Base-by-base conservation (phyloP, 345 rosid species). In the Isatis tinctoria region DNA sequence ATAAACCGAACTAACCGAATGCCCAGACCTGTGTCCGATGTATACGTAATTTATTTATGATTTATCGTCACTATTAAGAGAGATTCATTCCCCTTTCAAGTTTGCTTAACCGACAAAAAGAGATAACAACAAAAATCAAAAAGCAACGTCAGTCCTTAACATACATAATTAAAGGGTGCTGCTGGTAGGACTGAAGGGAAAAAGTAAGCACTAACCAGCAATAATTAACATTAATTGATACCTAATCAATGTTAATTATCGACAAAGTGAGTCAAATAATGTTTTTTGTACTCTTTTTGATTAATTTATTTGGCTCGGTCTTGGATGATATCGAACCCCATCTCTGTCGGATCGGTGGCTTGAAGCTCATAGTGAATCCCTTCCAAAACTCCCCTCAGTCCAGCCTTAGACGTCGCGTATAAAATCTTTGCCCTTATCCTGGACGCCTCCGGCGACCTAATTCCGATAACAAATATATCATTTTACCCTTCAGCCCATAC, bases 301-400 rank as follows among this genome's bases (percentile, higher is more conserved):
- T 30, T 16, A 39, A 36, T 54, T 70, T 76, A 94, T 35, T 89
- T 88, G 53, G 98, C 97, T 62, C 90, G 81, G 62, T 87, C 96
- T 73, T 49, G 77, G 27, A 94, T 94, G 58, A 94, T 80, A 84
- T 94, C 97, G 54, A 94, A 85, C 8, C 95, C 98, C 98, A 94
- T 94, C 86, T 91, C 98, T 0, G 96, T 82, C 5, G 93, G 90
- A 75, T 94, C 98, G 4, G 98, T 94, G 35, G 98, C 98, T 75
- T 94, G 98, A 22, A 94, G 82, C 73, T 94, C 97, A 75, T 94
- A 94, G 72, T 87, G 92, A 76, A 94, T 83, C 8, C 98, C 98
- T 24, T 94, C 98, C 12, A 94, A 82, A 33, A 84, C 96, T 76
- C 96, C 87, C 76, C 97, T 87, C 65, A 94, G 70, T 18, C 94